Evolutionary conservation across 2,329 filamentous ascomycete species (phyloP), one percentile per base, ranked within the genome.

Genomic region (Apiospora koreana): DNA sequence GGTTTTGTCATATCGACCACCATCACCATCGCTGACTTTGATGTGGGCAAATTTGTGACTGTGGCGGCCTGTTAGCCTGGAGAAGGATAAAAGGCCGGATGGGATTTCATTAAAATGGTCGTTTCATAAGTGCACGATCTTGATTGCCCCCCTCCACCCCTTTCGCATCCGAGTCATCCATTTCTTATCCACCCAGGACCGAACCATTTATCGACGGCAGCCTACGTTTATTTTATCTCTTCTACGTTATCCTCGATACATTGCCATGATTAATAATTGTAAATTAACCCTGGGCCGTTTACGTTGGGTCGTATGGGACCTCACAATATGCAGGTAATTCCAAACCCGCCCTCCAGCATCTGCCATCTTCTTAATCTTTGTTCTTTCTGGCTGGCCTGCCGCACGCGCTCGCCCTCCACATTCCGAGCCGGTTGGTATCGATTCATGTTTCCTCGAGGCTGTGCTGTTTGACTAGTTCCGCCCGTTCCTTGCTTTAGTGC

Each of bases 81-180:
- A 45, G 21, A n/a, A 5, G 54, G 31, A 62, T 23, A 62, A 8
- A 62, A 14, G 4, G 9, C 21, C 18, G 21, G 54, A 62, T 38
- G 54, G 54, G 31, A 38, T 62, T 62, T 62, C 28, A 62, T 62
- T n/a, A 62, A 62, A n/a, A 62, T 38, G 28, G 54, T 1, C 18
- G 54, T 62, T 62, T 62, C 54, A 62, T 38, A 62, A 38, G 31
- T 38, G 54, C 54, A 38, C 54, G 54, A 62, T 62, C 54, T 62
- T 62, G 31, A 62, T 62, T 62, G 21, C 54, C 31, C 28, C n/a
- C 23, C 8, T 9, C 21, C 2, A n/a, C 46, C n/a, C 23, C n/a
- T 23, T 54, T 31, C 48, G 25, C 48, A 54, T 35, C 50, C 50
- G 48, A 54, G 28, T 58, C 28, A 58, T 35, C 50, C 50, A 58